Evolutionary conservation across 371 early-diverging fungal genomes (phyloP), one percentile per base, ranked within the genome.

Genomic region (Mucor irregularis): DNA sequence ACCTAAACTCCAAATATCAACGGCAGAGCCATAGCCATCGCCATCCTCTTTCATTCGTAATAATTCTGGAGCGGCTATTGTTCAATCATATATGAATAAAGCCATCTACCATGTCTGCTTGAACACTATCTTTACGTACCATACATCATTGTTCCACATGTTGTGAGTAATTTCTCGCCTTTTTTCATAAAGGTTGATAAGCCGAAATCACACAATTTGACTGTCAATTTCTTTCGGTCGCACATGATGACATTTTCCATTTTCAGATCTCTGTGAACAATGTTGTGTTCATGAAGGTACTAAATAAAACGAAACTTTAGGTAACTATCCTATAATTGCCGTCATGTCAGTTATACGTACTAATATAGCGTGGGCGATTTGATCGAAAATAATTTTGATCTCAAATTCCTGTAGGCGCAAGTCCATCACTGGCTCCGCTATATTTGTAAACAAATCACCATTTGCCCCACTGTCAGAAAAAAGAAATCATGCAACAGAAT

Each of bases 1-100:
- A 13, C 99, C 99, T 21, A 99, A 76, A 5, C 98, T 93, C 94
- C 97, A 99, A 91, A 95, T 93, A 73, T 99, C 99, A 3, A 96
- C 97, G 10, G 93, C 90, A 66, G 89, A 88, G 11, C 94, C 93
- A 67, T 99, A 96, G 28, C 93, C 96, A 70, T 91, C 88, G 49
- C 87, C 89, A 14, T 58, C 59, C 71, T 82, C 89, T 19, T 16
- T 17, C 16, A 21, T 19, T 10, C 5, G 9, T 49, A 96, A 89
- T 5, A 95, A 88, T 69, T 95, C 97, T 17, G 95, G 95, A 14
- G 95, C 91, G 21, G 84, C 61, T 61, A 40, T 19, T 46, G 14
- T 35, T 49, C 31, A 25, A 21, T 31, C 10, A 13, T 34, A 42
- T 43, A 28, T 17, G 21, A 40, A 39, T 28, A 16, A 14, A 25